These are phyloP conservation scores for Coleophoma crateriformis DNA, from an alignment of 2,329 filamentous ascomycete genomes.

Conservation along the genomic window DNA sequence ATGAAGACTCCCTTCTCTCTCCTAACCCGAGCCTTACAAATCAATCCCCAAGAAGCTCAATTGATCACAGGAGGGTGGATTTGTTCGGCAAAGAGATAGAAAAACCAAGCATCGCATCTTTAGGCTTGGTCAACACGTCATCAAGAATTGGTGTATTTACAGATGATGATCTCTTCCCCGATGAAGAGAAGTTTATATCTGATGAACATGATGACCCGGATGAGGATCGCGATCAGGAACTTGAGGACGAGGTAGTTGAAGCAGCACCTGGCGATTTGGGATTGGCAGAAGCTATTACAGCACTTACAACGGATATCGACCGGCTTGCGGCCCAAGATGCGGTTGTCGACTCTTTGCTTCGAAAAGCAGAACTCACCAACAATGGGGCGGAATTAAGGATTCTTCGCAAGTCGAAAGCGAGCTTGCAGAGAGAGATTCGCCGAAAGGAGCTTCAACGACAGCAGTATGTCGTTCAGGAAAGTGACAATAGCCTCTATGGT, in stretches of 20 bases:
- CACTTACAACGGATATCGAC: conserved; percentile 85
- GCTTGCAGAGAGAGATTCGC: conserved; percentile 84
- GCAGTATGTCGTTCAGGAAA: conserved; percentile 96
- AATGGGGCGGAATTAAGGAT: conserved; percentile 92
- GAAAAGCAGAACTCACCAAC: conserved; percentile 95
- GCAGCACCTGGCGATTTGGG: conserved; percentile 93
- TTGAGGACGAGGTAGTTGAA: conserved; percentile 82
- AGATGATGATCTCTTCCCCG: conserved; percentile 87
- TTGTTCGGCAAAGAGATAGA: conserved; percentile 40
- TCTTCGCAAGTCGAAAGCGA: conserved; percentile 87
- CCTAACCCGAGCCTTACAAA: conserved; percentile 47
- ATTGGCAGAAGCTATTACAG: conserved; percentile 85
- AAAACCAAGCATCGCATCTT: conserved; percentile 83
- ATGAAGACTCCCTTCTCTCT: conserved; percentile 32
- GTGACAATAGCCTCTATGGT: conserved; percentile 93
- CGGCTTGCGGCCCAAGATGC: conserved; percentile 82
- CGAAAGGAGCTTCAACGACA: conserved; percentile 93
- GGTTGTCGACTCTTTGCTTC: conserved; percentile 83
- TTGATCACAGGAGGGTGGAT: conserved; percentile 46
- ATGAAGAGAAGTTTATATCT: conserved; percentile 78
- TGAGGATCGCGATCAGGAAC: conserved; percentile 49
- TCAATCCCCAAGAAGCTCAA: conserved; percentile 55
- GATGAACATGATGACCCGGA: conserved; percentile 76
- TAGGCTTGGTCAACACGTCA: conserved; percentile 83
- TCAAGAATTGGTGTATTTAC: conserved; percentile 89